Evolutionary conservation across 2,329 filamentous ascomycete species (phyloP), one percentile per base, ranked within the genome.

Genomic region (Colletotrichum lupini): DNA sequence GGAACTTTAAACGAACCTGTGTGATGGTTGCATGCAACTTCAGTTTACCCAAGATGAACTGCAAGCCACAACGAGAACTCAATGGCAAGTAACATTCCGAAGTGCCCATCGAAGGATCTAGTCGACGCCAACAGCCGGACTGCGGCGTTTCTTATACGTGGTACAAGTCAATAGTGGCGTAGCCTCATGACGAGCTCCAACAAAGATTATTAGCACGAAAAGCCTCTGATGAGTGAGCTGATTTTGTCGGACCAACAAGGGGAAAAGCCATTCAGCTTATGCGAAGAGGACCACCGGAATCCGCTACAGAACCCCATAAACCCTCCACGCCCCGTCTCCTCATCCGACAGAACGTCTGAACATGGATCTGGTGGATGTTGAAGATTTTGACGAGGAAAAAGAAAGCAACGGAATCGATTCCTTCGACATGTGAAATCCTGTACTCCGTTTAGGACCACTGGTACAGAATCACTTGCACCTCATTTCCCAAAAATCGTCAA

Each of bases 1-100:
- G 61, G 46, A 70, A 73, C 46, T 66, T 28, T 73, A 57, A 73
- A 60, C 60, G 49, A 62, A 73, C 60, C 19, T 24, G 22, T 28
- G 7, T 1, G 19, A 32, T 26, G 26, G 24, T 7, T 4, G 52
- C 32, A 24, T 69, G n/a, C 42, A 53, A 42, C 26, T 22, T 37
- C 24, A 24, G 30, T 71, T 46, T 42, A 68, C 24, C 56, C 68
- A 28, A 30, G 59, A 69, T 64, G 59, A 69, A 64, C 42, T 49
- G 60, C 59, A 35, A 53, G 22, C 53, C 32, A 32, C 26, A 24
- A 14, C 22, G 26, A 68, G 14, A 22, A 22, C 1, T 35, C 1
- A n/a, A 72, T 26, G 65, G 28, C 16, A 30, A 35, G 1, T n/a
- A 26, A 24, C 32, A 9, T 11, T 52, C 9, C 12, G 22, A 63